Evolutionary conservation across 1,284 basidiomycete genomes (phyloP), one percentile per base, ranked within the genome.

Genomic region (Ustilago nuda): DNA sequence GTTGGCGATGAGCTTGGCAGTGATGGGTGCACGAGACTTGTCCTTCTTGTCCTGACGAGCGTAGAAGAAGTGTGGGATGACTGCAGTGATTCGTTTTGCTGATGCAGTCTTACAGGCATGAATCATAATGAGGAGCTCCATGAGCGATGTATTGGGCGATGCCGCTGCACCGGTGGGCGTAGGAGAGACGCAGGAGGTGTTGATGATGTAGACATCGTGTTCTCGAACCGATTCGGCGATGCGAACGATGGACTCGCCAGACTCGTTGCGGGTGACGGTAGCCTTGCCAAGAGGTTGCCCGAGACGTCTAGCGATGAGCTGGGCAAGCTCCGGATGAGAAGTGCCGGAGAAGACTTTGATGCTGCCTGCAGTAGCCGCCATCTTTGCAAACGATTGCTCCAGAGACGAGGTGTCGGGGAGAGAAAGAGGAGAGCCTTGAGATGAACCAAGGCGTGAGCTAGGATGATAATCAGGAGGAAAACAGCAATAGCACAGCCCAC

Each of bases 61-160:
- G 66, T 85, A 85, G 75, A 83, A 85, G 57, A 85, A 85, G 77
- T 85, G 84, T 5, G 84, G 84, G 64, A 87, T 86, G 65, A 99
- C 95, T 35, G 96, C 96, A 19, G 96, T 98, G 85, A 99, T 98
- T 78, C 97, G 90, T 86, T 92, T 93, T 60, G 96, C 95, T 76
- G 94, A 95, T 8, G 86, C 85, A 56, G 86, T 85, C 80, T 97
- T 98, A 91, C 97, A 98, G 15, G 97, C 96, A 86, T 99, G 96
- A 83, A 98, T 97, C 95, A 99, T 98, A 87, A 99, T 99, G 86
- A 96, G 96, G 56, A 98, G 90, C 87, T 98, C 95, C 92, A 96
- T 94, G 72, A 97, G 90, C 56, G 93, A 89, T 17, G 93, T 95
- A 87, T 82, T 81, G 63, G 84, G 77, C 8, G 72, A 77, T 12